Evolutionary conservation across 768 basidiomycete species (phyloP), one percentile per base, ranked within the genome.

Genomic region (Mrakia gelida): DNA sequence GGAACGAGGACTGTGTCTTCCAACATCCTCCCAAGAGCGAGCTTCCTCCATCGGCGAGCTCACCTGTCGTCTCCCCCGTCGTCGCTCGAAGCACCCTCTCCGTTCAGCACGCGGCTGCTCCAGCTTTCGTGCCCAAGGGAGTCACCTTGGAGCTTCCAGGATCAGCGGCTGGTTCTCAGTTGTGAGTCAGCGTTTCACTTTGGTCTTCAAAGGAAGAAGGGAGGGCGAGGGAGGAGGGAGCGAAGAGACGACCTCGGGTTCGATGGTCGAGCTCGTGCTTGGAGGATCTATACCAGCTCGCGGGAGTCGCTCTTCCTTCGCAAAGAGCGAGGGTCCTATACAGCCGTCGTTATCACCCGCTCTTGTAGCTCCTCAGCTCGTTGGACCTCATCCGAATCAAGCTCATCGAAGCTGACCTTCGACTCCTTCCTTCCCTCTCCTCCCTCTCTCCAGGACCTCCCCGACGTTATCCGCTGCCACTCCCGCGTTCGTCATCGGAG

Each of bases 401-500:
- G 59, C 26, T 56, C 18, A 56, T 59, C n/a, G 59, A 59, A 28
- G 59, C 28, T 59, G 59, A 75, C 30, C 18, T 75, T 59, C 18
- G n/a, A n/a, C n/a, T 75, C n/a, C 30, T n/a, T 32, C 26, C 38
- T 28, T 26, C 38, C 7, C n/a, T 11, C 30, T 59, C 75, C 21
- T 38, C 8, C 65, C 30, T 18, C 59, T 32, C 45, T 15, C 41
- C 68, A 78, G 77, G 52, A 52, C 71, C 10, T 67, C 71, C 8
- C 77, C 77, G 11, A 72, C 59, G 43, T 34, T 78, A 4, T 74
- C 72, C 23, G 77, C 77, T 5, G 65, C 72, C 13, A 73, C 77
- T 21, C 77, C 77, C 16, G 77, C 77, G 5, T 78, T 78, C 59
- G 65, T 67, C 18, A 30, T 78, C 28, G 72, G 61, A 13, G 73